phyloP scores from a whole-genome alignment of 176 grass and related monocot species.

The Triticum dicoccoides region DNA sequence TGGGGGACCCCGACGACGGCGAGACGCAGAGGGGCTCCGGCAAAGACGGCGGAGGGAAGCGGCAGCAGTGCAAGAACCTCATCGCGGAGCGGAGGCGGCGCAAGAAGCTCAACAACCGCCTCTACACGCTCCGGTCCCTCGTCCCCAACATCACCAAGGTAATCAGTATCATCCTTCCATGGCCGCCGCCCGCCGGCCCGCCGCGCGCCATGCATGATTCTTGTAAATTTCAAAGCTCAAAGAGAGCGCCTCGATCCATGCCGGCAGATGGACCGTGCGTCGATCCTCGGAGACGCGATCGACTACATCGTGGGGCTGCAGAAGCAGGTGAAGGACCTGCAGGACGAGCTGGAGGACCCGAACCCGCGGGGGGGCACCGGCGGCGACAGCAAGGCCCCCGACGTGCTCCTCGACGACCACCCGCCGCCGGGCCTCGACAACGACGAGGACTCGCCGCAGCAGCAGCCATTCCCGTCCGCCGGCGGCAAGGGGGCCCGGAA shows the following conservation, averaged over 20 bases:
- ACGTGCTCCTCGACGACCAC: conserved; percentile 46
- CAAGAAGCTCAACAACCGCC: conserved; percentile 89
- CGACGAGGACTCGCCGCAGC: conserved; percentile 28
- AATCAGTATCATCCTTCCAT: neutral
- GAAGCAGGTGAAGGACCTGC: conserved; percentile 80
- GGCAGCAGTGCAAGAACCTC: conserved; percentile 91
- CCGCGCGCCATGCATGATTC: neutral
- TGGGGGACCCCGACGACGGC: conserved; percentile 65
- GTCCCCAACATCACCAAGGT: conserved; percentile 99
- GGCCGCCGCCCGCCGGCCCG: too few relatives aligned
- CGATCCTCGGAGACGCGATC: conserved; percentile 89
- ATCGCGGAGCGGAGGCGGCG: conserved; percentile 63
- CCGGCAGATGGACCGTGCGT: conserved; percentile 80
- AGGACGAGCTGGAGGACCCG: conserved; percentile 82
- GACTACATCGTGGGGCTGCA: conserved; percentile 86
- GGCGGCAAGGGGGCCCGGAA: conserved; percentile 27
- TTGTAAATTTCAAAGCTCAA: neutral
- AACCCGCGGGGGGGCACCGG: conserved; percentile 16
- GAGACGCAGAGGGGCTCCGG: neutral
- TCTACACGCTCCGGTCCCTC: conserved; percentile 73
- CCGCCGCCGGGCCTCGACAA: conserved; percentile 48
- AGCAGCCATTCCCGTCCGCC: neutral
- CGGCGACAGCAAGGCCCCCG: conserved; percentile 23
- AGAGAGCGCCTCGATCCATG: neutral
- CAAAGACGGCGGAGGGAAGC: conserved; percentile 39